Conservation (phyloP, 2,329 filamentous ascomycete genomes). For the Colletotrichum cereale region DNA sequence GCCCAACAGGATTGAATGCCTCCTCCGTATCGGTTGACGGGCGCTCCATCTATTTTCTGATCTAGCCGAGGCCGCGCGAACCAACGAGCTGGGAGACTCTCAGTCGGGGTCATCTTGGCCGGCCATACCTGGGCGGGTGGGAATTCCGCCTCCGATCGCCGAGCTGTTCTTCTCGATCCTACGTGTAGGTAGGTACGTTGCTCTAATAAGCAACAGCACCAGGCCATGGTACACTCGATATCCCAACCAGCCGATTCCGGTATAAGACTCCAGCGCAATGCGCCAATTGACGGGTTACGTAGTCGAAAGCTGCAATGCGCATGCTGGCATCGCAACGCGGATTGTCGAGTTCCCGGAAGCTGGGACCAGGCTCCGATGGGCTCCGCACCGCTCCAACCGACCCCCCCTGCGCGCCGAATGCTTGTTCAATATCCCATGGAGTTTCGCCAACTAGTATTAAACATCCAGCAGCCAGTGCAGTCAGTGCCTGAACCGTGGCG, state of each 20-base stretch:
- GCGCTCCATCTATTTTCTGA: not conserved
- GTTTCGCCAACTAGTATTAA: not conserved
- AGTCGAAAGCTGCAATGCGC: not conserved
- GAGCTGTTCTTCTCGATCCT: not conserved
- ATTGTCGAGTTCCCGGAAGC: not conserved
- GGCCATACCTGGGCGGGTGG: not conserved
- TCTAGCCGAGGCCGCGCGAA: not conserved
- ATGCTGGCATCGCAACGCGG: not conserved
- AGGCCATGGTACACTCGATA: not conserved
- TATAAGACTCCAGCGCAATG: not conserved
- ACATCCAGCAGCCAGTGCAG: not conserved
- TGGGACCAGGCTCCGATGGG: not conserved
- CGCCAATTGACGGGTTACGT: not conserved
- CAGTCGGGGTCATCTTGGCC: not conserved
- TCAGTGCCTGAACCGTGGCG: not conserved
- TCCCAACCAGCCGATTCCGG: conserved; percentile 5
- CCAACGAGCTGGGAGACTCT: not conserved
- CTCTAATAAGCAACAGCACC: conserved; percentile 3
- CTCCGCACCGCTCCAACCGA: not conserved
- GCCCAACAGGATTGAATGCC: not conserved
- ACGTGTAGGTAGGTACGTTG: not conserved
- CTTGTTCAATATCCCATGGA: not conserved
- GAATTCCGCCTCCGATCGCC: conserved; percentile 2
- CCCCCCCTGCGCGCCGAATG: not conserved
- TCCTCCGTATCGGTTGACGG: not conserved